Base-by-base conservation (phyloP, 345 rosid species). In the Eucalyptus viminalis region DNA sequence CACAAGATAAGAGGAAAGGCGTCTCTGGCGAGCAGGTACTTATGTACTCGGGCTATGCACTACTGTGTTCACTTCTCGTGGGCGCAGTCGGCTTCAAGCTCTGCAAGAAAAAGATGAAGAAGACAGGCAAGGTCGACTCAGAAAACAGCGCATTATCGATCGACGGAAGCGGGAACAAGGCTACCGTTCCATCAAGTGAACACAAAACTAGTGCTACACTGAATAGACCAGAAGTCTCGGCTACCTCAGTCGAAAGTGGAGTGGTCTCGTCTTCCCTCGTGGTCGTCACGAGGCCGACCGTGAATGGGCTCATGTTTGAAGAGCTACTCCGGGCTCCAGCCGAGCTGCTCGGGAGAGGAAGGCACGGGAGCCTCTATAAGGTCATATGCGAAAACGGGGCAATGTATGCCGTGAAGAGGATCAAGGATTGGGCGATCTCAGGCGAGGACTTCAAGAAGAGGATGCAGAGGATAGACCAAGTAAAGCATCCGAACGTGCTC, bases 241-340 rank as follows among this genome's bases (percentile, higher is more conserved):
- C 67, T 12, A 58, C 49, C 60, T 86, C 94, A 8, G 86, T 80
- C 10, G 94, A 92, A 87, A 76, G 88, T n/a, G 92, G 92, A n/a
- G 53, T 86, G 65, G 89, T 54, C 27, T 93, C 95, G 58, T 80
- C 94, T 9, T 93, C 96, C 14, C 88, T 94, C 21, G 90, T 93
- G 15, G 90, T 95, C 17, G 90, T 95, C 25, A 92, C 96, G 7
- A 95, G 94, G 89, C 94, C 95, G 15, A 72, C 88, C 4, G 89
- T 88, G 72, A 92, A 88, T 43, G 94, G 94, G 29, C 45, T 95
- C 88, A 93, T 80, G 76, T 94, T 95, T 27, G 95, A 93, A 86
- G 96, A 95, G 90, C 54, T 95, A 88, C 91, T 95, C 47, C 90
- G 88, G 53, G 97, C 97, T 72, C 97, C 97, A 5, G 97, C 96